Base-by-base conservation (phyloP, 768 basidiomycete genomes). In the Lactifluus piperatus region DNA sequence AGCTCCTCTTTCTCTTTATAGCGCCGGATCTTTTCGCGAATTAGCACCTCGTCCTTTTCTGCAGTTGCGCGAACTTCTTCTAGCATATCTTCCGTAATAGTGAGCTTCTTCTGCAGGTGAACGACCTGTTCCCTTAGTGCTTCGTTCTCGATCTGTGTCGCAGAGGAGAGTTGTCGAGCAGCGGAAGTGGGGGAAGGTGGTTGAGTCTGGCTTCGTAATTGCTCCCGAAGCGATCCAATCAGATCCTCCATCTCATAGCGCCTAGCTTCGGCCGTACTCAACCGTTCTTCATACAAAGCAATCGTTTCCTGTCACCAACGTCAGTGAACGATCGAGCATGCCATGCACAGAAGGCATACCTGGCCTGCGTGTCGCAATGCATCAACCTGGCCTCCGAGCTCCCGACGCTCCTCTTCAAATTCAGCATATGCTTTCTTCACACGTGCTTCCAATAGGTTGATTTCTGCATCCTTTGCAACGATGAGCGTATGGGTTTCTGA, bases 91-190 rank as follows among this genome's bases (percentile, higher is more conserved):
- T 98, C 94, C 67, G 95, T 76, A 39, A 74, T 75, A 2, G 78
- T 71, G 29, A 94, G 79, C 70, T 86, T 88, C 68, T 81, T 82
- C 68, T 91, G 87, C 34, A 95, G 76, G 71, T 98, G 91, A 41
- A 82, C 81, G n/a, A 92, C 79, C 70, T 99, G 94, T 29, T 94
- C 94, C 16, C 81, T 83, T 13, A 97, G 81, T 14, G 83, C 86
- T 70, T 98, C 94, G 67, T 97, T 97, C 71, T 99, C 94, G 63
- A 99, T 98, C 68, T 92, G 84, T 2, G 85, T 81, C 0, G 94
- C 94, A 9, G 91, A 85, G 5, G 81, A 73, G 4, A 80, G 76
- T 27, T 75, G 74, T 7, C 72, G 73, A 1, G 74, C 69, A 9
- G 68, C 62, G 4, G 74, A 68, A 37, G 69, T 58, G 36, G 77